Percentiles rank a stretch among this genome's conserved stretches.
Evolutionary conservation across 106 monocot species (phyloP).

Genomic region (Dendrobium officinale): DNA sequence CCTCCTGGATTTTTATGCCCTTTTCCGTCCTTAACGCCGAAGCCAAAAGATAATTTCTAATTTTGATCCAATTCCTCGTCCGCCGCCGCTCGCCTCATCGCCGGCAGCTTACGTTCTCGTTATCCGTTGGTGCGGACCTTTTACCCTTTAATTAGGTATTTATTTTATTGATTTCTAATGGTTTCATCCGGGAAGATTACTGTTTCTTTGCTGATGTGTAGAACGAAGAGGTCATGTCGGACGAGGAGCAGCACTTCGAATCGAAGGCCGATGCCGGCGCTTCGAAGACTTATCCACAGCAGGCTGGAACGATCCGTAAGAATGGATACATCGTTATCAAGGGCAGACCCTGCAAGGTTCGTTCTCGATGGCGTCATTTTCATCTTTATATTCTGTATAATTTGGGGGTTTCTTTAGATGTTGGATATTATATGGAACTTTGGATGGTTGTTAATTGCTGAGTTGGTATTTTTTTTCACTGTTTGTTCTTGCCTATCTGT

Average conservation of each 20-base stretch:
- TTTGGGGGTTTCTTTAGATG: no score
- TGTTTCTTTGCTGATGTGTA: background rate
- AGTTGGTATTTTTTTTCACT: no score
- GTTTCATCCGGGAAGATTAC: no score
- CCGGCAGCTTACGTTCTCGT: background rate
- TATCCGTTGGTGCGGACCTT: background rate
- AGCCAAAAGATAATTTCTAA: no score
- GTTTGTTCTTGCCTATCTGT: no score
- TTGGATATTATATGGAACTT: no score
- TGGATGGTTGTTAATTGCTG: no score
- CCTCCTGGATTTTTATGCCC: background rate
- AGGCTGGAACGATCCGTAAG: constrained; percentile 17
- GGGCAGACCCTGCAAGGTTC: constrained; percentile 10
- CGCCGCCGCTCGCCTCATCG: background rate
- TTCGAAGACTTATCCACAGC: constrained; percentile 19
- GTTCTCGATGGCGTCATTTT: background rate
- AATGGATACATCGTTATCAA: constrained; percentile 19
- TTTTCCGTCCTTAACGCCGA: background rate
- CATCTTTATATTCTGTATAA: no score
- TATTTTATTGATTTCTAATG: background rate
- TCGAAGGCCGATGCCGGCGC: constrained; percentile 19
- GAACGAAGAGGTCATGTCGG: constrained; percentile 13
- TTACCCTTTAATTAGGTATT: no score
- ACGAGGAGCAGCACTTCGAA: constrained; percentile 22
- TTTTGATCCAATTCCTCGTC: background rate